Percentiles rank a stretch among this genome's conserved stretches.
Evolutionary conservation across 371 early-diverging fungal genomes (phyloP).

Genomic region (Smittium culicis): DNA sequence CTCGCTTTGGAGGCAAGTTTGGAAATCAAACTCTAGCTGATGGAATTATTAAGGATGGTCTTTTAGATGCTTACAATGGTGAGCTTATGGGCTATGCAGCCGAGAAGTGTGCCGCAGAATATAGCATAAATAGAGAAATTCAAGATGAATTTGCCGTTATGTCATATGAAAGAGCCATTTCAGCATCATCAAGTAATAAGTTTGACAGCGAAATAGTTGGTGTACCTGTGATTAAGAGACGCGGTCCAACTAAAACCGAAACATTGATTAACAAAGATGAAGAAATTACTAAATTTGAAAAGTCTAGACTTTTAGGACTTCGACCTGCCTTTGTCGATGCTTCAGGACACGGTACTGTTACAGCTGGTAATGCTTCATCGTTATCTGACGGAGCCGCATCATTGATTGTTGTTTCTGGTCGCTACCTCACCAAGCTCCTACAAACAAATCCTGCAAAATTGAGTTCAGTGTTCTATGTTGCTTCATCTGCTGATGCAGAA

Average conservation of each 20-base stretch:
- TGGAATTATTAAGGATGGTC: slow-evolving; percentile 74
- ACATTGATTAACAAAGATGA: too few relatives aligned
- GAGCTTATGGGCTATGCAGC: slow-evolving; percentile 94
- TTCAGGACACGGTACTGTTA: slow-evolving; percentile 79
- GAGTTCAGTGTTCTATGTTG: slow-evolving; percentile 73
- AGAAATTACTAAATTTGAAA: too few relatives aligned
- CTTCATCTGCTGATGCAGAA: slow-evolving; percentile 73
- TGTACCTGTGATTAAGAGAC: slow-evolving; percentile 68
- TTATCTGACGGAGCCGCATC: slow-evolving; percentile 94
- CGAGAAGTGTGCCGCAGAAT: slow-evolving; percentile 80
- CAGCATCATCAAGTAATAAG: too few relatives aligned
- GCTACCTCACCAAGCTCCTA: slow-evolving; percentile 68
- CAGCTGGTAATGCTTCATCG: slow-evolving; percentile 92
- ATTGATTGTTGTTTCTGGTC: slow-evolving; percentile 73
- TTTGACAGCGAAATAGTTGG: slow-evolving; percentile 70
- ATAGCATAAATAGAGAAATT: slow-evolving; percentile 64
- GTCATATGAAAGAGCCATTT: too few relatives aligned
- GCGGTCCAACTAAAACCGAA: too few relatives aligned
- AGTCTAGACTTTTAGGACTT: slow-evolving; percentile 67
- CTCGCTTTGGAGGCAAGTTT: slow-evolving; percentile 70
- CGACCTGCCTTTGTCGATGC: slow-evolving; percentile 81
- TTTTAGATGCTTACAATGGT: slow-evolving; percentile 69
- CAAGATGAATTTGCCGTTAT: slow-evolving; percentile 79
- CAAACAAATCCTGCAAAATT: too few relatives aligned
- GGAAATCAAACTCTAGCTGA: slow-evolving; percentile 70